Base-by-base conservation (phyloP, 495 filamentous ascomycete genomes). In the Podospora conica region DNA sequence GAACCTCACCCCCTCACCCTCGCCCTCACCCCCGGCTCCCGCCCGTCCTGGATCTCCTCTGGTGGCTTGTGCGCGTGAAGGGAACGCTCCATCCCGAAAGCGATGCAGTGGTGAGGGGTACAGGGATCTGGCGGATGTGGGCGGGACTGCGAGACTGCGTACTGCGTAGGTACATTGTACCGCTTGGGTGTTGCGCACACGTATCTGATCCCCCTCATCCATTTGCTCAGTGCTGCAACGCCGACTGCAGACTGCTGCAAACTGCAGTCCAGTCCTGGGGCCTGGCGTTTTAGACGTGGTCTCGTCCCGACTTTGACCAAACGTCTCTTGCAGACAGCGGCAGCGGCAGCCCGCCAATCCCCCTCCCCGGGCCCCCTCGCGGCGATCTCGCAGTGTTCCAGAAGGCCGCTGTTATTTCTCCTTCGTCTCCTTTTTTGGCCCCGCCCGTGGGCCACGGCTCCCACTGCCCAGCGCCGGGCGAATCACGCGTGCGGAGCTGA, bases 381-480 rank as follows among this genome's bases (percentile, higher is more conserved):
- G 53, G 27, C 61, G 62, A 71, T 69, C 67, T 64, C 58, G 56
- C 61, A 69, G 58, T 53, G 67, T 71, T 71, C 70, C 70, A 71
- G 70, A 71, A 71, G 70, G 40, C 33, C 18, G 15, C 40, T 48
- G 40, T 7, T n/a, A 48, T 48, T 48, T 48, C 40, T 48, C 40
- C 40, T 48, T 48, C 15, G 40, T 48, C 59, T 64, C 62, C 33
- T 65, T 63, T 62, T 57, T 28, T 48, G 54, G 61, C 22, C n/a
- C 64, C 64, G 57, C 31, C 40, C 18, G n/a, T 48, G 40, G 54
- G 55, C 40, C 61, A 64, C 56, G 18, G 58, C 59, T 15, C 60
- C 28, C 24, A 22, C 31, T 22, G 24, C 23, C 60, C 29, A 27
- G 27, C 22, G 22, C 55, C 55, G 9, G 25, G 33, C 55, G 23